Percentiles rank a stretch among this genome's conserved stretches.
These are phyloP conservation scores for Saturnispora gosingensis DNA, from an alignment of 805 yeast genomes.

Conservation along the genomic window DNA sequence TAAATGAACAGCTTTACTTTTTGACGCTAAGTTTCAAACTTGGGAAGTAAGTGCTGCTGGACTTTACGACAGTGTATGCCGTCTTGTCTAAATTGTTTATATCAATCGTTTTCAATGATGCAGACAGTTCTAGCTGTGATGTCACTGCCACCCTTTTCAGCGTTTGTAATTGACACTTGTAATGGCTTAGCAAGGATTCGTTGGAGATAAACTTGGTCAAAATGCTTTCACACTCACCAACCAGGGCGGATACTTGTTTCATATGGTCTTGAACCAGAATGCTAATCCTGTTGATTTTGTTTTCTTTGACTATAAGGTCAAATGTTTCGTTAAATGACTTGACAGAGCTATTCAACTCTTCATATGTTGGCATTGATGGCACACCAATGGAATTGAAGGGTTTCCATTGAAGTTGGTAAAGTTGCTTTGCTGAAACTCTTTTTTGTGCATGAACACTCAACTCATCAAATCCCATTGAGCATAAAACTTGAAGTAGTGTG, in stretches of 20 bases:
- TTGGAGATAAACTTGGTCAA: background rate
- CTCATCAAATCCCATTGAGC: conserved; percentile 18
- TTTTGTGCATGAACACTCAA: conserved; percentile 19
- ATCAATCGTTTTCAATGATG: background rate
- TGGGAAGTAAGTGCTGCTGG: conserved; percentile 42
- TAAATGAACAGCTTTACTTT: background rate
- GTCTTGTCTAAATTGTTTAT: background rate
- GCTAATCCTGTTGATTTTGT: conserved; percentile 7
- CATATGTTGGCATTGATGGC: conserved; percentile 53
- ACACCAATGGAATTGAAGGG: conserved; percentile 73
- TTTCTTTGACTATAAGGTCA: conserved; percentile 10
- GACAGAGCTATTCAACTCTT: conserved; percentile 24
- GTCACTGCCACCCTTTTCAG: conserved; percentile 8
- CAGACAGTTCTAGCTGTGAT: conserved; percentile 4
- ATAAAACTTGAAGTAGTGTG: conserved; percentile 19
- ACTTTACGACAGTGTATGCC: conserved; percentile 20
- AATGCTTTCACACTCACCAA: conserved; percentile 6
- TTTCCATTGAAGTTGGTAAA: conserved; percentile 59
- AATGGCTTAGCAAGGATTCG: background rate
- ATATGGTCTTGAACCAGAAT: conserved; percentile 10
- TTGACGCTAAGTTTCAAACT: conserved; percentile 17
- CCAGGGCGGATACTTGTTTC: conserved; percentile 4
- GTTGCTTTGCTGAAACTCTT: conserved; percentile 25
- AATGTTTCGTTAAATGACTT: conserved; percentile 14
- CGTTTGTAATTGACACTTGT: background rate